Percentiles rank a stretch among this genome's conserved stretches.
Evolutionary conservation across 1,284 basidiomycete species (phyloP).

Genomic region (Marasmius tenuissimus): DNA sequence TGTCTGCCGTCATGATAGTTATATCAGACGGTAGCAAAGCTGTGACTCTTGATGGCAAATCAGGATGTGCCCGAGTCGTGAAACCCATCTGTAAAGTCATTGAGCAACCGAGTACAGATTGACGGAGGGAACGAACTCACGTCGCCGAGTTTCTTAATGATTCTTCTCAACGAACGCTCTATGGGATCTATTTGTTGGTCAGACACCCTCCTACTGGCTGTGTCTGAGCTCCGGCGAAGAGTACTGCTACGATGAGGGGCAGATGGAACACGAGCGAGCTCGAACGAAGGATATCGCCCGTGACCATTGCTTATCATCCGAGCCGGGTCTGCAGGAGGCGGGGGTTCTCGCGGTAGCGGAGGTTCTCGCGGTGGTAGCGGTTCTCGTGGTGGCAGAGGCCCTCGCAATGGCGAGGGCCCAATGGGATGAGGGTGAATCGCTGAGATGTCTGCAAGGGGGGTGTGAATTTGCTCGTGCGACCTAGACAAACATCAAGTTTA

Average conservation of each 20-base stretch:
- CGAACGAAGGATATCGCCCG: not conserved
- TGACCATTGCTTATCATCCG: not conserved
- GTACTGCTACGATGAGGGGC: not conserved
- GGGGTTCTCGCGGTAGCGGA: not conserved
- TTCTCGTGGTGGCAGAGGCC: not conserved
- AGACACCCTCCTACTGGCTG: conserved; percentile 15
- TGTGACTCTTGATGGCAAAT: conserved; percentile 50
- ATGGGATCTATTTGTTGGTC: conserved; percentile 22
- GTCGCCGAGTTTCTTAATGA: conserved; percentile 52
- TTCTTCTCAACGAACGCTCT: conserved; percentile 40
- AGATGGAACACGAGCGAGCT: not conserved
- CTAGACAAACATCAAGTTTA: not conserved
- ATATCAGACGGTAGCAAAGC: conserved; percentile 43
- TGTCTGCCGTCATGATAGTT: conserved; percentile 43
- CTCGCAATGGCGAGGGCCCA: not conserved
- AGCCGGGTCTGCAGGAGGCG: not conserved
- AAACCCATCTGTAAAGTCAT: conserved; percentile 65
- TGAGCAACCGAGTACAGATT: conserved; percentile 12
- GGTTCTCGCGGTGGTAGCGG: not conserved
- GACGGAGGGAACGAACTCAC: conserved; percentile 28
- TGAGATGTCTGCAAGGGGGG: not conserved
- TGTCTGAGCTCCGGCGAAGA: conserved; percentile 15
- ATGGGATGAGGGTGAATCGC: not conserved
- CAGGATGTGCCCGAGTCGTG: conserved; percentile 52
- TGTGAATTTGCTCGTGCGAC: conserved; percentile 1